phyloP scores from a whole-genome alignment of 2,329 filamentous ascomycete species.

The Colletotrichum agaves region DNA sequence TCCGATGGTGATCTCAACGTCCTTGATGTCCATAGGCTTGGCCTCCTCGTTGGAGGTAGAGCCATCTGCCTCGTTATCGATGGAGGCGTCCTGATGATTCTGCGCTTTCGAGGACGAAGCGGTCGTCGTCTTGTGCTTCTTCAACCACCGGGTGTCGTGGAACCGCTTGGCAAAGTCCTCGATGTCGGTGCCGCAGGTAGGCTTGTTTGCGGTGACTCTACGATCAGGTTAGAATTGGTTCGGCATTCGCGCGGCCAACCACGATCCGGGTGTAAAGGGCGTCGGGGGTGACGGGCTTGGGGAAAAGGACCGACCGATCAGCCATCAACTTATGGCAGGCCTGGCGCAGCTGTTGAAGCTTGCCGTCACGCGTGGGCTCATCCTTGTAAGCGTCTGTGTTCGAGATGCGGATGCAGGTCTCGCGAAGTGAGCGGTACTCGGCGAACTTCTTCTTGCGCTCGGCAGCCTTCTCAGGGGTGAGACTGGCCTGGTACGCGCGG shows the following conservation, averaged over 20 bases:
- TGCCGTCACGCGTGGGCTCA: neutral
- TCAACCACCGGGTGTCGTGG: conserved; percentile 18
- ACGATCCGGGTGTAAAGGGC: too few species aligned
- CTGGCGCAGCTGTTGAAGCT: neutral
- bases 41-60: neutral
- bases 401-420: neutral
- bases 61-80: neutral
- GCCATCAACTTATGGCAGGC: neutral
- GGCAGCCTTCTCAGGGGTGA: neutral
- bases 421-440: conserved; percentile 20
- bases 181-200: neutral
- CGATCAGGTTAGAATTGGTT: neutral
- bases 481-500: neutral
- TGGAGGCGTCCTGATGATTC: neutral
- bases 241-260: neutral
- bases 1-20: neutral
- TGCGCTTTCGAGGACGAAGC: too few species aligned
- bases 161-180: conserved; percentile 4
- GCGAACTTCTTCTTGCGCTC: neutral
- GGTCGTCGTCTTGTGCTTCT: neutral
- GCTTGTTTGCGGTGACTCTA: neutral
- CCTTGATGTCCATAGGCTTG: neutral
- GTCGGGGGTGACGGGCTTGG: accelerated
- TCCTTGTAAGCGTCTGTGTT: neutral
- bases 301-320: neutral